Evolutionary conservation across 345 rosid genomes (phyloP).

Genomic region (Rhizophora mangle): DNA sequence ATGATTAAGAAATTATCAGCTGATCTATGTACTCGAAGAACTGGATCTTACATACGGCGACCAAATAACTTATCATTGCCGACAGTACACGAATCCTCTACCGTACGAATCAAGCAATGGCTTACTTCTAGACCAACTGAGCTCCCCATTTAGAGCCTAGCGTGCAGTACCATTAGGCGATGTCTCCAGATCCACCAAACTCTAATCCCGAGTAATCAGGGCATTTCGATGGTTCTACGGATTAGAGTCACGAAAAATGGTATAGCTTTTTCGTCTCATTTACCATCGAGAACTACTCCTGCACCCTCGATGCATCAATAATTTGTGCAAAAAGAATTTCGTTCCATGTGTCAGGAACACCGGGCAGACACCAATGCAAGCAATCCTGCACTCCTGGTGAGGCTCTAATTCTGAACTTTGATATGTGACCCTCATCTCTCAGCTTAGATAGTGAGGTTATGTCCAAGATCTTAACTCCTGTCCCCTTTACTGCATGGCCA

Average conservation of each 20-base stretch:
- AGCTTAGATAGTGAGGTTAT: constrained; percentile 61
- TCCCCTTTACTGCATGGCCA: constrained; percentile 55
- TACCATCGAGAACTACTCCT: background rate
- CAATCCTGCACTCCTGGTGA: constrained; percentile 56
- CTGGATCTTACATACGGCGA: no score
- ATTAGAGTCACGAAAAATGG: constrained; percentile 2
- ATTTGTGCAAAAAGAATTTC: constrained; percentile 41
- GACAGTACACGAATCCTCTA: no score
- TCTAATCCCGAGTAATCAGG: no score
- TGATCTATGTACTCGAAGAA: no score
- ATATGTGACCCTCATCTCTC: constrained; percentile 83
- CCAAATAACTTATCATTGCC: no score
- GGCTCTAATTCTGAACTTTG: constrained; percentile 54
- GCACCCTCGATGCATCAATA: background rate
- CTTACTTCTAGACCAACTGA: no score
- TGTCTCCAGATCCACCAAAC: no score
- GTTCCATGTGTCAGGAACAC: constrained; percentile 56
- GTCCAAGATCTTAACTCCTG: constrained; percentile 65
- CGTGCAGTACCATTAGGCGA: no score
- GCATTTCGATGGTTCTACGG: background rate
- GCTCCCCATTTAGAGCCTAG: no score
- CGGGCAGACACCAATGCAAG: constrained; percentile 53
- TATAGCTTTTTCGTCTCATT: background rate
- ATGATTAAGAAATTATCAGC: no score
- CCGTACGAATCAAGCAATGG: no score